A percentile compares a stretch with the other conserved stretches of the same genome.
Conservation (phyloP, 2,329 filamentous ascomycete species). For the Verticillium nubilum region DNA sequence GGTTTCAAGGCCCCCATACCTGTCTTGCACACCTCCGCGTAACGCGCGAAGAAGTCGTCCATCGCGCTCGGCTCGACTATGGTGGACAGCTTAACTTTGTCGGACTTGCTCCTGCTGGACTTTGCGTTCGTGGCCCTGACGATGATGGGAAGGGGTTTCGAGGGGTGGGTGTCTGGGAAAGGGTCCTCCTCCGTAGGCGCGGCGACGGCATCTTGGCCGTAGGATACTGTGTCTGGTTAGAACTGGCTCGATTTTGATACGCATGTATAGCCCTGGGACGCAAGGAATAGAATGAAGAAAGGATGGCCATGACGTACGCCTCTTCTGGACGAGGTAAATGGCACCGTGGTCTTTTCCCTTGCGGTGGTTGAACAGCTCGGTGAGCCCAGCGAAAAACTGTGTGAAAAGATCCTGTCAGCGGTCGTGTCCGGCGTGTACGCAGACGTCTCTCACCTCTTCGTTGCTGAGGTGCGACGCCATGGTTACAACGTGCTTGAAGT, state of each 20-base stretch:
- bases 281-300: too few species aligned
- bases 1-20: slow-evolving; percentile 91
- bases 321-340: slow-evolving; percentile 71
- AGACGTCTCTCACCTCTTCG: slow-evolving; percentile 45
- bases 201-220: slow-evolving; percentile 31
- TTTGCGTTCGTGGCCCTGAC: slow-evolving; percentile 83
- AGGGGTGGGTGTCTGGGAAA: slow-evolving; percentile 54
- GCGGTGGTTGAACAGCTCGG: slow-evolving; percentile 60
- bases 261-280: neutral
- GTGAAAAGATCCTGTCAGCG: neutral
- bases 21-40: slow-evolving; percentile 85
- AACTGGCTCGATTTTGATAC: neutral
- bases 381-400: slow-evolving; percentile 69
- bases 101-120: slow-evolving; percentile 47
- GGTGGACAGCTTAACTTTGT: slow-evolving; percentile 74
- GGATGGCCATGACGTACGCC: slow-evolving; percentile 60
- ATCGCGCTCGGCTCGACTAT: slow-evolving; percentile 71
- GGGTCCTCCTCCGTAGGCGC: slow-evolving; percentile 31
- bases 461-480: slow-evolving; percentile 48
- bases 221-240: slow-evolving; percentile 29
- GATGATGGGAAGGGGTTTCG: slow-evolving; percentile 63
- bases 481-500: slow-evolving; percentile 8
- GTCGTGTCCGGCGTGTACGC: neutral
- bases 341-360: slow-evolving; percentile 68
- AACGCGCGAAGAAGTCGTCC: slow-evolving; percentile 75